A percentile compares a stretch with the other conserved stretches of the same genome.
Conservation (phyloP, 495 filamentous ascomycete genomes). For the Penicillium lagena region DNA sequence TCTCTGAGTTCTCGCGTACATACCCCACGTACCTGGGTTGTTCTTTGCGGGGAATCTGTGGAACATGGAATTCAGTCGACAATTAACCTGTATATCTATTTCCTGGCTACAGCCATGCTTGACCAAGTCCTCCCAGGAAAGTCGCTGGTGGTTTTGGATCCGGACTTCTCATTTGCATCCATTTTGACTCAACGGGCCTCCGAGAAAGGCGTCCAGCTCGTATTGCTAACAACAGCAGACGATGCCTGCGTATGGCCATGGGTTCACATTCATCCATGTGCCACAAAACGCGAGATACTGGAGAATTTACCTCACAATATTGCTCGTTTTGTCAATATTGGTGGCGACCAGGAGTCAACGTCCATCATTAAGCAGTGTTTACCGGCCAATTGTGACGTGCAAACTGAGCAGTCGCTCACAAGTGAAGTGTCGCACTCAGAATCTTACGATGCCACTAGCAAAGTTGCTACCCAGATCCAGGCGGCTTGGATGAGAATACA, state of each 20-base stretch:
- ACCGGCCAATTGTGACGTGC: conserved; percentile 4
- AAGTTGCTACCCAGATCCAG: conserved; percentile 3
- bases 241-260: conserved; percentile 7
- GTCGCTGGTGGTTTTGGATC: conserved; percentile 11
- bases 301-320: conserved; percentile 8
- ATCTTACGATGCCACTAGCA: not conserved
- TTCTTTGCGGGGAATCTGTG: conserved; percentile 3
- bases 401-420: conserved; percentile 10
- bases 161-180: conserved; percentile 9
- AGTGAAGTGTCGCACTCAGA: not conserved
- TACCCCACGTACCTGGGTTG: conserved; percentile 7
- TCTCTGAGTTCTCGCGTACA: conserved; percentile 5
- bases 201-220: conserved; percentile 8
- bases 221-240: conserved; percentile 11
- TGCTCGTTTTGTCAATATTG: conserved; percentile 9
- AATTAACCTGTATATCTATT: conserved; percentile 9
- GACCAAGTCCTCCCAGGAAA: conserved; percentile 2
- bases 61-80: conserved; percentile 3
- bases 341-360: not conserved
- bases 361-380: conserved; percentile 1
- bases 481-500: conserved; percentile 2
- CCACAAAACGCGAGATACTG: conserved; percentile 7
- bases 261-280: conserved; percentile 11
- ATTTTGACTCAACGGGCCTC: conserved; percentile 10
- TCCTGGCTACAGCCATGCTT: conserved; percentile 11